These are phyloP conservation scores for Zanthoxylum bungeanum DNA, from an alignment of 345 rosid species.

Conservation along the genomic window DNA sequence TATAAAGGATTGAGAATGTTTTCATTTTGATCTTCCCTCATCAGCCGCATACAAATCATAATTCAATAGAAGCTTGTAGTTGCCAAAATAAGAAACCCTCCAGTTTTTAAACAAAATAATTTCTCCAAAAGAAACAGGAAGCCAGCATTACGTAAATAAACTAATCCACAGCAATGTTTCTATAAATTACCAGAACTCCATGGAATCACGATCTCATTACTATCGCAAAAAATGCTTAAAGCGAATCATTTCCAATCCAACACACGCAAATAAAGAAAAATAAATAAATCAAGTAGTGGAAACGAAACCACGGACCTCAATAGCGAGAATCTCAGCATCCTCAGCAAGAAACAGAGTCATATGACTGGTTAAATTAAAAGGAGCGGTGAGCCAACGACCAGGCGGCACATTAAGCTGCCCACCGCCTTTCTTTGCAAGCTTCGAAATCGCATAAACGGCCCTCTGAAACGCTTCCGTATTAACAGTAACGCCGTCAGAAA, in stretches of 20 bases:
- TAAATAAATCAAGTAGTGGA: too few relatives aligned
- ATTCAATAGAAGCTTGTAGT: neutral
- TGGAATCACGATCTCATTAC: neutral
- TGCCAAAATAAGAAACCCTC: neutral
- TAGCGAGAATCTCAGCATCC: constrained; percentile 77
- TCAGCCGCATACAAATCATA: neutral
- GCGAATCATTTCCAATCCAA: neutral
- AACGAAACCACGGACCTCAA: constrained; percentile 72
- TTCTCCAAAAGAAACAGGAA: neutral
- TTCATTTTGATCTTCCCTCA: neutral
- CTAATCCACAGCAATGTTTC: neutral
- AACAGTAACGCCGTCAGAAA: constrained; percentile 78
- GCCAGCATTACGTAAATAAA: neutral
- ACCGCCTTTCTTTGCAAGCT: constrained; percentile 67
- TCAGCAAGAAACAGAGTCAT: constrained; percentile 89
- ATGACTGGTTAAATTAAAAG: constrained; percentile 91
- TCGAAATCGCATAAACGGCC: constrained; percentile 74
- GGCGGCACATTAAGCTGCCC: constrained; percentile 96
- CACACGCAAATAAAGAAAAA: too few relatives aligned
- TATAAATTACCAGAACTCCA: neutral
- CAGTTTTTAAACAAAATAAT: neutral
- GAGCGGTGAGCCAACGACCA: constrained; percentile 93
- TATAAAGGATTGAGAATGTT: neutral
- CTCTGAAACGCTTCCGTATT: constrained; percentile 89
- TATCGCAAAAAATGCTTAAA: neutral